Evolutionary conservation across 345 rosid species (phyloP).

Genomic region (Diplotaxis tenuifolia): DNA sequence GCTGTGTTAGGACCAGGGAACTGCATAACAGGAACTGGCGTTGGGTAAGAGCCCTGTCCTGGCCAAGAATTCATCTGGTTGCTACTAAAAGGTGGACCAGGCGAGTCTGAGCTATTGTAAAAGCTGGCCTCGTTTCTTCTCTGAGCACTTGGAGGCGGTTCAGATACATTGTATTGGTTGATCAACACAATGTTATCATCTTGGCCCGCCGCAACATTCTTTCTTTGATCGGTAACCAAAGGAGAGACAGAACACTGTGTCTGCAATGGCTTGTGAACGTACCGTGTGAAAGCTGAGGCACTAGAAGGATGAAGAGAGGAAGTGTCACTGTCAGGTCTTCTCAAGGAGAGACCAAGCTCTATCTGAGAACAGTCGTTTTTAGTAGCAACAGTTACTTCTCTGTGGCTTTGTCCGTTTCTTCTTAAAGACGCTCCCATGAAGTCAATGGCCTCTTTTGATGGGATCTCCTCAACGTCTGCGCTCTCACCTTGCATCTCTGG

Average conservation of each 20-base stretch:
- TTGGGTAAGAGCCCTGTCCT: constrained; percentile 46
- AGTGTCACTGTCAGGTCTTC: constrained; percentile 43
- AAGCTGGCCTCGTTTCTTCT: constrained; percentile 38
- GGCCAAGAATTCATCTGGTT: constrained; percentile 41
- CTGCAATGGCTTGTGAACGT: constrained; percentile 49
- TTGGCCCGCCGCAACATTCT: constrained; percentile 13
- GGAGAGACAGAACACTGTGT: constrained; percentile 41
- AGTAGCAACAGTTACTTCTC: constrained; percentile 35
- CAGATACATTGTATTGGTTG: constrained; percentile 39
- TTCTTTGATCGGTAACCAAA: constrained; percentile 26
- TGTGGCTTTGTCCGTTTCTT: constrained; percentile 26
- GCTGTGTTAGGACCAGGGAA: constrained; percentile 38
- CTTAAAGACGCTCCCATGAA: constrained; percentile 62
- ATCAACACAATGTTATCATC: constrained; percentile 20
- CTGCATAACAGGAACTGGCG: constrained; percentile 45
- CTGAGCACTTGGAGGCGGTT: constrained; percentile 44
- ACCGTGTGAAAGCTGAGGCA: constrained; percentile 90
- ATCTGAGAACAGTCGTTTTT: constrained; percentile 44
- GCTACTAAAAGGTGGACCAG: constrained; percentile 26
- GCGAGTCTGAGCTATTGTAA: constrained; percentile 16
- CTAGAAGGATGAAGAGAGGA: constrained; percentile 62
- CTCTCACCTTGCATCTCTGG: constrained; percentile 66
- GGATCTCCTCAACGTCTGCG: constrained; percentile 39
- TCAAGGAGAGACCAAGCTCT: constrained; percentile 74
- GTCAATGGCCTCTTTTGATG: constrained; percentile 58